Evolutionary conservation across 169 alveolate species (phyloP).

Genomic region (Eimeria acervulina): DNA sequence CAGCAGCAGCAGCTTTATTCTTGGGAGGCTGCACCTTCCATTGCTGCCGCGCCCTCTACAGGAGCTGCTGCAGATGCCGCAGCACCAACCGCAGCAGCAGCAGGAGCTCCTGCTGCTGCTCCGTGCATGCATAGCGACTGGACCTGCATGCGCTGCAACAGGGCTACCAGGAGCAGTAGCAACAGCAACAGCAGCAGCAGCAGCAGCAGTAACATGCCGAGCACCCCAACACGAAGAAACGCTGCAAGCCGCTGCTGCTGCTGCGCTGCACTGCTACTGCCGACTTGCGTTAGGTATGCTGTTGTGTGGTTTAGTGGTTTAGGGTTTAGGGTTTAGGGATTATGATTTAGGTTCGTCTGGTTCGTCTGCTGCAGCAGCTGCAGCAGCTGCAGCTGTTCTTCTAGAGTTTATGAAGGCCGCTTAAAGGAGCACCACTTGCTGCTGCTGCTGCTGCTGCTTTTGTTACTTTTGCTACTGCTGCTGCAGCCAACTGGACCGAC

Average conservation of each 20-base stretch:
- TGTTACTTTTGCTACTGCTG: neutral
- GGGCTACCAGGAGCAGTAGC: neutral
- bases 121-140: slow-evolving; percentile 21
- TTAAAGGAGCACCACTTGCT: neutral
- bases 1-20: slow-evolving; percentile 28
- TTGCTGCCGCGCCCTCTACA: neutral
- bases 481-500: slow-evolving; percentile 49
- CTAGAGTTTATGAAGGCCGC: neutral
- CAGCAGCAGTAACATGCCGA: neutral
- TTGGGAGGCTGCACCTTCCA: neutral
- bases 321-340: slow-evolving; percentile 2
- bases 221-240: neutral
- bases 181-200: neutral
- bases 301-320: neutral
- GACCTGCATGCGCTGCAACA: neutral
- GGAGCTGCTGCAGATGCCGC: neutral
- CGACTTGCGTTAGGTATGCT: neutral
- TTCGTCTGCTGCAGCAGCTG: neutral
- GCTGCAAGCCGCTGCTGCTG: slow-evolving; percentile 30
- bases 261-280: slow-evolving; percentile 14
- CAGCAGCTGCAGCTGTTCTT: neutral
- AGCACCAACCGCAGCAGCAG: neutral
- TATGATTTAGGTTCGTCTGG: neutral
- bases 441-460: slow-evolving; percentile 18
- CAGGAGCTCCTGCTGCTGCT: neutral